Evolutionary conservation across 495 filamentous ascomycete species (phyloP).

Genomic region (Staphylotrichum longicolle): DNA sequence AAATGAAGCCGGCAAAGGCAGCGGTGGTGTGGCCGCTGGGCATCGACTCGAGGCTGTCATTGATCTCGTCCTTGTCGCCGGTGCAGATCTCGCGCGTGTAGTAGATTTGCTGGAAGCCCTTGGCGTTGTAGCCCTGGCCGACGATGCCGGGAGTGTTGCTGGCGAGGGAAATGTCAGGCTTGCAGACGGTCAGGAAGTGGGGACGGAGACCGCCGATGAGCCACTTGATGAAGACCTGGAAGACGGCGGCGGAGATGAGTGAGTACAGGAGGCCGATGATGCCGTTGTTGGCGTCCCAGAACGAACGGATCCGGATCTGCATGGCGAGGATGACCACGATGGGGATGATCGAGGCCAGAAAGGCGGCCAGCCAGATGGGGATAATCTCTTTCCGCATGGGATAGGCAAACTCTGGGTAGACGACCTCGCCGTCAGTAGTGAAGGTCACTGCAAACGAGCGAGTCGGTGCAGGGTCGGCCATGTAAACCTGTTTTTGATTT

Average conservation of each 20-base stretch:
- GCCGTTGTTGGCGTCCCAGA: constrained; percentile 66
- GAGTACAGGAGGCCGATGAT: constrained; percentile 59
- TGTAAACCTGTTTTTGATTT: constrained; percentile 33
- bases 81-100: constrained; percentile 51
- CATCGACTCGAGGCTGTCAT: constrained; percentile 56
- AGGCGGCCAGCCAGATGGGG: constrained; percentile 57
- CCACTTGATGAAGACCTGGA: constrained; percentile 48
- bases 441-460: constrained; percentile 19
- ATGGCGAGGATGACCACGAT: constrained; percentile 55
- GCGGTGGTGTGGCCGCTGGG: constrained; percentile 59
- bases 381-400: constrained; percentile 61
- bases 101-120: constrained; percentile 45
- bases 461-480: constrained; percentile 55
- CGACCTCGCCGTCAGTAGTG: constrained; percentile 51
- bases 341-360: constrained; percentile 56
- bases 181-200: constrained; percentile 57
- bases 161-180: constrained; percentile 46
- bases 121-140: constrained; percentile 18
- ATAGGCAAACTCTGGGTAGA: constrained; percentile 61
- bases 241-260: constrained; percentile 57
- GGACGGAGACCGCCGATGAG: constrained; percentile 39
- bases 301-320: constrained; percentile 60
- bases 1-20: constrained; percentile 57
- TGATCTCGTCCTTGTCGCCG: constrained; percentile 36
- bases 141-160: constrained; percentile 32